Evolutionary conservation across 2,329 filamentous ascomycete species (phyloP).

Genomic region (Penicillium sp.): DNA sequence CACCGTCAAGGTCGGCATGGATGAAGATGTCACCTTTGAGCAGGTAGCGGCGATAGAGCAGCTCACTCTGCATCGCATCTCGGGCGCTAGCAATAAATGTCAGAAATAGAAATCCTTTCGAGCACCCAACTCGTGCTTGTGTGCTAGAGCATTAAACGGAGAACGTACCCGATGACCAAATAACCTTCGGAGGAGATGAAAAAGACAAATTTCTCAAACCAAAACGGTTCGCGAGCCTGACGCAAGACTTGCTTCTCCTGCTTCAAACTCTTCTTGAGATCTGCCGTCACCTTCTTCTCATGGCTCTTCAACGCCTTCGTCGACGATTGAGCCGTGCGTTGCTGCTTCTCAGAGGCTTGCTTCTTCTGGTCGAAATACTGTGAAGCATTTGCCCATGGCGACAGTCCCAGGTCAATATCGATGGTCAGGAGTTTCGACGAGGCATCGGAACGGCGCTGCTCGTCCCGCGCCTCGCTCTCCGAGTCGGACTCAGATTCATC

Average conservation of each 20-base stretch:
- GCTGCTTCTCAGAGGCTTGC: slow-evolving; percentile 74
- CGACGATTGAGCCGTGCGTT: slow-evolving; percentile 78
- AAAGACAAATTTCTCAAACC: slow-evolving; percentile 97
- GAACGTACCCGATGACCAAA: slow-evolving; percentile 64
- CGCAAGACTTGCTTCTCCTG: slow-evolving; percentile 84
- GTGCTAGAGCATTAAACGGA: too few relatives aligned
- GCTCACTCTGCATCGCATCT: slow-evolving; percentile 83
- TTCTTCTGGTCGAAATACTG: slow-evolving; percentile 91
- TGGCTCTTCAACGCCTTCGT: slow-evolving; percentile 79
- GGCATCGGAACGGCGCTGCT: slow-evolving; percentile 18
- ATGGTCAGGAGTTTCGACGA: slow-evolving; percentile 54
- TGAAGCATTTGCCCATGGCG: slow-evolving; percentile 81
- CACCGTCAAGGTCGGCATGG: slow-evolving; percentile 80
- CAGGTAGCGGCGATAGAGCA: slow-evolving; percentile 80
- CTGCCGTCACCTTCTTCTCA: slow-evolving; percentile 78
- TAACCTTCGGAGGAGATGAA: slow-evolving; percentile 96
- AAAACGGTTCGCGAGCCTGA: slow-evolving; percentile 74
- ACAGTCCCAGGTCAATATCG: slow-evolving; percentile 76
- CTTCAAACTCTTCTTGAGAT: slow-evolving; percentile 81
- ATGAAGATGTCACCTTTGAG: slow-evolving; percentile 88
- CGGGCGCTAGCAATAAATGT: slow-evolving; percentile 51
- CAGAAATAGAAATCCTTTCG: background rate
- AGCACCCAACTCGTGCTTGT: too few relatives aligned
- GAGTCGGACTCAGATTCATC: slow-evolving; percentile 52
- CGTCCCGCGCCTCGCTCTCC: slow-evolving; percentile 26